These are phyloP conservation scores for Stellera chamaejasme DNA, from an alignment of 345 rosid species.

Conservation along the genomic window DNA sequence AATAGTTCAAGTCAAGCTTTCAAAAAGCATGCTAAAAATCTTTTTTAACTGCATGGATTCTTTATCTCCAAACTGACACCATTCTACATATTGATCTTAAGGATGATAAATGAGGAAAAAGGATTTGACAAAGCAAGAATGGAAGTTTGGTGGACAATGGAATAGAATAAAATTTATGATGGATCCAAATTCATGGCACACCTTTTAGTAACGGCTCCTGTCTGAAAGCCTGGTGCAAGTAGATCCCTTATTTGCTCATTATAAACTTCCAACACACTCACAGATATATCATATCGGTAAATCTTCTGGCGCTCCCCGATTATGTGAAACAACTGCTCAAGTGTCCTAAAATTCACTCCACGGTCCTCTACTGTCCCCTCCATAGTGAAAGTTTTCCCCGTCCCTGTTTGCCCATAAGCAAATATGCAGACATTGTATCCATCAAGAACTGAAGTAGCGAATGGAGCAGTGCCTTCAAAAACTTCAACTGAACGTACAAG, in stretches of 20 bases:
- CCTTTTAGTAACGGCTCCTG: conserved; percentile 62
- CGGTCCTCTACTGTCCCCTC: conserved; percentile 82
- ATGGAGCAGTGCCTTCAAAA: conserved; percentile 81
- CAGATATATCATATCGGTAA: conserved; percentile 65
- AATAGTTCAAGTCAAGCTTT: too few relatives aligned
- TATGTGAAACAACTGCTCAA: conserved; percentile 65
- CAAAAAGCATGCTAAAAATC: not conserved
- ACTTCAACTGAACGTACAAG: conserved; percentile 54
- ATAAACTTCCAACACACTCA: conserved; percentile 94
- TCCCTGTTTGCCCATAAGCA: conserved; percentile 97
- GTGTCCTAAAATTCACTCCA: conserved; percentile 89
- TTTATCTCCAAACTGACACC: not conserved
- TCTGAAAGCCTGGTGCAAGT: conserved; percentile 48
- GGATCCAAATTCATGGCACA: conserved; percentile 7
- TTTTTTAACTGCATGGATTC: not conserved
- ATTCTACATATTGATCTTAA: not conserved
- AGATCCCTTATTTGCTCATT: conserved; percentile 93
- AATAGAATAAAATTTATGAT: not conserved
- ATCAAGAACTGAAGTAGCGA: conserved; percentile 86
- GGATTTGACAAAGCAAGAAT: too few relatives aligned
- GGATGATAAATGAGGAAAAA: not conserved
- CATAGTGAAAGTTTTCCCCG: conserved; percentile 93
- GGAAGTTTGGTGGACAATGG: not conserved
- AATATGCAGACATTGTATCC: conserved; percentile 94
- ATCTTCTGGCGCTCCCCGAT: conserved; percentile 55